phyloP scores from a whole-genome alignment of 2,329 filamentous ascomycete species.

The Apiospora koreana region DNA sequence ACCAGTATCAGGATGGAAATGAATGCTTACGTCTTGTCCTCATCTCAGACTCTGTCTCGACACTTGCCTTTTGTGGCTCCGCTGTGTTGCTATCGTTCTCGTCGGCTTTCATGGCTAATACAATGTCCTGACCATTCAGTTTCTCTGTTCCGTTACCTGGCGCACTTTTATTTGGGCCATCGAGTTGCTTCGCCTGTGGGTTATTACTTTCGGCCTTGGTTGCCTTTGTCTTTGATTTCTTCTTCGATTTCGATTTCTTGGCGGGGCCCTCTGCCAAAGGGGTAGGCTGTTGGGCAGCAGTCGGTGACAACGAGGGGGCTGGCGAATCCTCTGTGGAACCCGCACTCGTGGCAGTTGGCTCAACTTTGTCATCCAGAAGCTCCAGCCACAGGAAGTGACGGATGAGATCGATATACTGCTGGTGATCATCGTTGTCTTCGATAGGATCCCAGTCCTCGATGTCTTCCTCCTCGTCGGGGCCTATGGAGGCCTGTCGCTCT shows the following conservation, averaged over 20 bases:
- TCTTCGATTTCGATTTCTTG: constrained; percentile 33
- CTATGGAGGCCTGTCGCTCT: constrained; percentile 37
- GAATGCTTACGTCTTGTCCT: constrained; percentile 19
- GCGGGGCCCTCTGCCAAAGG: constrained; percentile 23
- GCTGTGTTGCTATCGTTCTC: constrained; percentile 15
- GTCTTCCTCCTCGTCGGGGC: constrained; percentile 32
- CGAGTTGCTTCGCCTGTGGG: neutral
- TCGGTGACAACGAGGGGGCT: constrained; percentile 5
- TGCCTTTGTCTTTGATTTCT: constrained; percentile 26
- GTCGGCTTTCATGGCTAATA: constrained; percentile 22
- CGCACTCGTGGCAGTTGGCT: neutral
- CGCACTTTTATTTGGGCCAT: neutral
- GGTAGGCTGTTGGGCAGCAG: neutral
- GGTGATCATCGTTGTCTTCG: constrained; percentile 46
- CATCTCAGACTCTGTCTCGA: constrained; percentile 44
- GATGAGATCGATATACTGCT: constrained; percentile 45
- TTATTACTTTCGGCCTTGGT: constrained; percentile 12
- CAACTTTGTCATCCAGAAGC: constrained; percentile 20
- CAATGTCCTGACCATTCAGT: constrained; percentile 19
- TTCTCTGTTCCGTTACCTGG: constrained; percentile 1
- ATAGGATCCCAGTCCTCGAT: constrained; percentile 49
- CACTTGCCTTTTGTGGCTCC: constrained; percentile 38
- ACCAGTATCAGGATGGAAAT: no score
- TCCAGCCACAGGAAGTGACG: constrained; percentile 46
- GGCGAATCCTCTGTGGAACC: constrained; percentile 6